Base-by-base conservation (phyloP, 495 filamentous ascomycete species). In the Talaromyces nanjingensis region DNA sequence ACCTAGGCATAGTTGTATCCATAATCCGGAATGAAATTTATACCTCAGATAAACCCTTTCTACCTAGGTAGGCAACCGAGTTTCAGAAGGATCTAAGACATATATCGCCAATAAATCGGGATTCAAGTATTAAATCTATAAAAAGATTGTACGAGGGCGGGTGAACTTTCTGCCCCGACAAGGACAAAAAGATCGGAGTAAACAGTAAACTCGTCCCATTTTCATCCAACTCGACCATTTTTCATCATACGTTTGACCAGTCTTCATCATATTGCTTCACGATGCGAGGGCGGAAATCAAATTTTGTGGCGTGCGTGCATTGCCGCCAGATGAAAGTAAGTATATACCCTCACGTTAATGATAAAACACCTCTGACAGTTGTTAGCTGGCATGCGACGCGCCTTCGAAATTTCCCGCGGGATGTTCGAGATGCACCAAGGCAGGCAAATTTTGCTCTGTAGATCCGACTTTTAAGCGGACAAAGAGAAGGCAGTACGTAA, bases 271-370 rank as follows among this genome's bases (percentile, higher is more conserved):
- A 29, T 45, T 6, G 2, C 12, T 27, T 25, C 45, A 54, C 27
- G 3, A 62, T 62, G 60, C 22, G 60, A 22, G 60, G 60, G 0
- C 24, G 60, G 6, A 62, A 62, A 42, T 11, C 27, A 37, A 53
- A 62, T n/a, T 62, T 54, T 62, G 29, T 62, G 0, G 60, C 60
- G 4, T 62, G 60, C 29, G 60, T 62, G 6, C 42, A 62, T 24
- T 62, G 60, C 9, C 60, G 60, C 6, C 60, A 62, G 27, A 62
- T 62, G 60, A 62, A 62, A 54, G 60, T 54, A 62, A 20, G 60
- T 24, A 0, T 11, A 52, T 16, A 11, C 14, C 12, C 7, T 12
- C 18, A 37, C 0, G 56, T 37, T 14, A 8, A 59, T 59, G 12
- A 34, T 59, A 39, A n/a, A 14, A 34, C 18, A 11, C 18, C 31